Evolutionary conservation across 805 yeast genomes (phyloP), one percentile per base, ranked within the genome.

Genomic region (Ogataea saltuana): DNA sequence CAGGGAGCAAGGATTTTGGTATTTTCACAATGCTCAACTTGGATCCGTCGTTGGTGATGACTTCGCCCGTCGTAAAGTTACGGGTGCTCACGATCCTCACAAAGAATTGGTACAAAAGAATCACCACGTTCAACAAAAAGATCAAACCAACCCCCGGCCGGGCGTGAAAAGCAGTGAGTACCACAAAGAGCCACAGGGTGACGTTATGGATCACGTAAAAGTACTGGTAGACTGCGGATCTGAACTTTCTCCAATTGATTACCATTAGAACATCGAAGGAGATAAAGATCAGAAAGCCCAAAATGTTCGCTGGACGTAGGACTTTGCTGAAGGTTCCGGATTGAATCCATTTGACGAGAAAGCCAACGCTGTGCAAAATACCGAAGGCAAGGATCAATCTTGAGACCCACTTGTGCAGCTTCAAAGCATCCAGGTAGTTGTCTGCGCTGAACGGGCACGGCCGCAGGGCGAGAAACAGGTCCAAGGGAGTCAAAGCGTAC

Each of bases 331-430:
- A 51, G 1, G 70, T 70, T 4, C 65, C 68, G 0, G 55, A 22
- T 2, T 55, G 33, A 7, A 46, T 33, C 88, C 85, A 85, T 44
- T 69, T 67, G 8, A 64, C 56, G 4, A 75, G 25, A 55, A 69
- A 85, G 1, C 80, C 81, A 12, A 77, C 34, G 0, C 80, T 68
- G 54, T 85, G 95, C 3, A 72, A 36, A 0, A 72, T 32, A 0
- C 74, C 72, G 23, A 74, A 57, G 0, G 70, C 46, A 1, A 80
- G 56, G 17, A 83, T 72, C 2, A 80, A 28, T 45, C 91, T 66
- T 4, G 89, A 81, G 1, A 83, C 50, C 90, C 91, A 84, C 54
- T 83, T 83, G 58, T 85, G 95, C 7, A 85, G 53, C 15, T 69
- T 69, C 10, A 85, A 55, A 11, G 77, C 63, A 40, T 76, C 78